Evolutionary conservation across 306 rosid species (phyloP).

Genomic region (Vigna hirtella): DNA sequence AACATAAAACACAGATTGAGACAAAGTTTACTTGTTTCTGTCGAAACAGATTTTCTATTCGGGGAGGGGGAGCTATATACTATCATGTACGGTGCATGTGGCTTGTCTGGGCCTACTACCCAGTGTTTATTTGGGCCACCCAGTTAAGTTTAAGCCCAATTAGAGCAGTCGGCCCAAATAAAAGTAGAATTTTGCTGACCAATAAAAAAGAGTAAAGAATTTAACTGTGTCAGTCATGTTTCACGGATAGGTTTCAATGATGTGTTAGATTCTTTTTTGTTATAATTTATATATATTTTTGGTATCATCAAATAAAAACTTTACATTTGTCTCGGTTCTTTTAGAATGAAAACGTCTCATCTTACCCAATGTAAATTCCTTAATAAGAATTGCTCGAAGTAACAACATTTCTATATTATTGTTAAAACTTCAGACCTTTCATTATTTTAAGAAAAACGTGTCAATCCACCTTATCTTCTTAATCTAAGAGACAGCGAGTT

Average conservation of each 20-base stretch:
- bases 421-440: neutral
- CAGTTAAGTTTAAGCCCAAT: too few species aligned
- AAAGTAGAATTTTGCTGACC: neutral
- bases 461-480: neutral
- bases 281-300: neutral
- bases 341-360: neutral
- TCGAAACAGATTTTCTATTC: neutral
- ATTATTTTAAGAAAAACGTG: neutral
- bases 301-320: neutral
- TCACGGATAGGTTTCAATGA: neutral
- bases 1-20: neutral
- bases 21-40: neutral
- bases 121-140: neutral
- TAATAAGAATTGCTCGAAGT: neutral
- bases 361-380: neutral
- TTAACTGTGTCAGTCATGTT: neutral
- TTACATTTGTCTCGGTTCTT: neutral
- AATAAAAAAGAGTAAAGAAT: neutral
- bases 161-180: neutral
- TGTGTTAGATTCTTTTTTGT: neutral
- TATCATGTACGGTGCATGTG: neutral
- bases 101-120: slow-evolving; percentile 5
- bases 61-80: neutral
- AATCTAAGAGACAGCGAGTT: neutral
- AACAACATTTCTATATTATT: neutral